Evolutionary conservation across 1,284 basidiomycete genomes (phyloP), one percentile per base, ranked within the genome.

Genomic region (Rugosomyces carneus): DNA sequence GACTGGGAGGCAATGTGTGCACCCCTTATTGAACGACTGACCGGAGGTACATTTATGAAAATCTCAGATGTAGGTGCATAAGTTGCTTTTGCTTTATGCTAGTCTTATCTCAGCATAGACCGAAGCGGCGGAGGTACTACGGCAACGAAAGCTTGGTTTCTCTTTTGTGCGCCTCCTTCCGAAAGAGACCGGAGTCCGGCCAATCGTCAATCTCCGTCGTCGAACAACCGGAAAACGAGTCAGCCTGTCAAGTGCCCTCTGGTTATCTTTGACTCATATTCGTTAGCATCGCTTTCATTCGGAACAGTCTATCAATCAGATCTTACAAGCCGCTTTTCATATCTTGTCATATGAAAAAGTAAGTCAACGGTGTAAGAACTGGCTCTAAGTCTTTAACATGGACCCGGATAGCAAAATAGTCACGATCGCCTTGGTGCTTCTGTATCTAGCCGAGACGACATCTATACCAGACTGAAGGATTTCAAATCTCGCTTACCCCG

Each of bases 121-220:
- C 23, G 81, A 90, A 51, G 82, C 79, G 0, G 68, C 74, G 42
- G 79, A 81, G 51, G 72, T 89, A 24, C 63, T 88, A 10, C 72
- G 77, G 21, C 79, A 83, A 52, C 76, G 88, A 2, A 80, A 67
- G 52, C 71, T 94, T 1, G 89, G 89, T 0, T 90, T 85, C 59
- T 91, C 92, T 0, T 89, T 88, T 51, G 84, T 98, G 5, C 79
- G 96, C 1, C 71, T 99, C 1, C 69, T 98, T 20, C 96, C 95
- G 0, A 99, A 99, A 64, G 93, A 94, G 45, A 89, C 80, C 2
- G 94, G 95, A 0, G 91, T 98, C 3, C 76, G 96, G 24, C 94
- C 94, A 0, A 96, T 99, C 49, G 89, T 97, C 27, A 99, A 99
- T 60, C 69, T 99, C 27, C 79, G 85, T 10, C 75, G 86, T 24